A percentile compares a stretch with the other conserved stretches of the same genome.
Evolutionary conservation across 805 yeast species (phyloP).

Genomic region (Wickerhamiella brachini): DNA sequence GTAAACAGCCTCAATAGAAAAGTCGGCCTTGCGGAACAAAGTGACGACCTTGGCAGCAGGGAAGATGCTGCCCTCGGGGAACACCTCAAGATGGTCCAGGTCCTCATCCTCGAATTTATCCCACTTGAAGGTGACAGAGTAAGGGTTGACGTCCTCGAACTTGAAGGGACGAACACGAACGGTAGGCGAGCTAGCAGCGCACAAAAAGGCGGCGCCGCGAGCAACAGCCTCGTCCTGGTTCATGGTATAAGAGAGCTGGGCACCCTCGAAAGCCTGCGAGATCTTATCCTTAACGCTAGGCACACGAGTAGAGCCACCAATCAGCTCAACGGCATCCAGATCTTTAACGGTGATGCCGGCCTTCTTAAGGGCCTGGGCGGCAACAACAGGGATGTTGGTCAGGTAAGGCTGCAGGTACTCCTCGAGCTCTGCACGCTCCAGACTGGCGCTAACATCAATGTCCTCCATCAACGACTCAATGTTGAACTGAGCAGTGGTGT

Average conservation of each 20-base stretch:
- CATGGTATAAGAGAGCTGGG: slow-evolving; percentile 80
- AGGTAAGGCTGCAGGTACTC: slow-evolving; percentile 73
- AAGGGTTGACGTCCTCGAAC: slow-evolving; percentile 86
- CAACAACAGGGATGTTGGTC: slow-evolving; percentile 60
- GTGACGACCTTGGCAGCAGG: slow-evolving; percentile 95
- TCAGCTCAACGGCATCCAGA: slow-evolving; percentile 81
- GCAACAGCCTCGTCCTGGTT: slow-evolving; percentile 99
- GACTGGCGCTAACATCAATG: slow-evolving; percentile 80
- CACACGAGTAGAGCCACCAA: slow-evolving; percentile 98
- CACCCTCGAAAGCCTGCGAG: slow-evolving; percentile 67
- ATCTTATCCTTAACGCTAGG: slow-evolving; percentile 81
- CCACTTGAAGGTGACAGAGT: slow-evolving; percentile 92
- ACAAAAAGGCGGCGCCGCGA: slow-evolving; percentile 96
- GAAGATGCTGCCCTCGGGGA: slow-evolving; percentile 84
- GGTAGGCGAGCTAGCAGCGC: slow-evolving; percentile 98
- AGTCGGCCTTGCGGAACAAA: slow-evolving; percentile 80
- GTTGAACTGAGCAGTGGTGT: slow-evolving; percentile 84
- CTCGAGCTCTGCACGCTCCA: slow-evolving; percentile 87
- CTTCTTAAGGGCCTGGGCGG: slow-evolving; percentile 65
- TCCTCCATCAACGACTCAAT: slow-evolving; percentile 96
- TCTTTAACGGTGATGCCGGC: slow-evolving; percentile 64
- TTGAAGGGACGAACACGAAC: slow-evolving; percentile 97
- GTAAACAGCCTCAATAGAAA: slow-evolving; percentile 74
- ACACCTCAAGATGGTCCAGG: slow-evolving; percentile 83
- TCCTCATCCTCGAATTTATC: slow-evolving; percentile 84